Conservation (phyloP, 1,284 basidiomycete species). For the Grifola frondosa region DNA sequence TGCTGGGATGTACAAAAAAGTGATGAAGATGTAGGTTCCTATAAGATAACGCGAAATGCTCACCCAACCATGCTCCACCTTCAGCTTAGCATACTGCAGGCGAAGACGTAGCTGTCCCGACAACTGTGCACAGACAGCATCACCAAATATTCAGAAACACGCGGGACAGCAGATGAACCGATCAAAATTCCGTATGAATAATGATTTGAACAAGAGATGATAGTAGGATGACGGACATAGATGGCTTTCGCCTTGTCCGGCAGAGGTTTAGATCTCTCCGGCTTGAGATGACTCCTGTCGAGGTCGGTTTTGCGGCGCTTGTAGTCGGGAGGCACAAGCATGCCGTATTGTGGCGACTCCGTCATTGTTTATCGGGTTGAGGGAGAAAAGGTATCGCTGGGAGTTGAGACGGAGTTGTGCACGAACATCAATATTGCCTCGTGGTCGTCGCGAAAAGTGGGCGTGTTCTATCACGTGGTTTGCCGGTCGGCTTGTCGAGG, state of each 20-base stretch:
- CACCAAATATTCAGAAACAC: not conserved
- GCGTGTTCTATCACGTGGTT: too few relatives aligned
- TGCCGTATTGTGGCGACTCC: constrained; percentile 1
- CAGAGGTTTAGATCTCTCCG: constrained; percentile 7
- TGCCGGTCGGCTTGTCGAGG: too few relatives aligned
- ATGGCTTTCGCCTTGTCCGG: constrained; percentile 58
- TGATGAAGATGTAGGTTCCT: constrained; percentile 1
- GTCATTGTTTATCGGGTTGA: too few relatives aligned
- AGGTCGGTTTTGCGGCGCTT: constrained; percentile 15
- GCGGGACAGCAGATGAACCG: not conserved
- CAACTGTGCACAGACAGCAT: constrained; percentile 41
- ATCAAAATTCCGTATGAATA: too few relatives aligned
- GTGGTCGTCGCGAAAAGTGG: too few relatives aligned
- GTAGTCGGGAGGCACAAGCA: constrained; percentile 2
- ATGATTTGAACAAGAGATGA: too few relatives aligned
- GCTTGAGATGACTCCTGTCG: constrained; percentile 7
- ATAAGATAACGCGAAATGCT: constrained; percentile 18
- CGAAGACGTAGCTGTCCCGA: constrained; percentile 73
- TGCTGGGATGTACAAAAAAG: constrained; percentile 43
- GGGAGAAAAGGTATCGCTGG: too few relatives aligned
- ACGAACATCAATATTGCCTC: too few relatives aligned
- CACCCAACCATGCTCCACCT: constrained; percentile 82
- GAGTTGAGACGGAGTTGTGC: too few relatives aligned
- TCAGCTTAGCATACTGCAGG: constrained; percentile 73
- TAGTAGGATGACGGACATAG: constrained; percentile 46